These are phyloP conservation scores for Posidonia oceanica DNA, from an alignment of 116 monocot species.

Conservation along the genomic window DNA sequence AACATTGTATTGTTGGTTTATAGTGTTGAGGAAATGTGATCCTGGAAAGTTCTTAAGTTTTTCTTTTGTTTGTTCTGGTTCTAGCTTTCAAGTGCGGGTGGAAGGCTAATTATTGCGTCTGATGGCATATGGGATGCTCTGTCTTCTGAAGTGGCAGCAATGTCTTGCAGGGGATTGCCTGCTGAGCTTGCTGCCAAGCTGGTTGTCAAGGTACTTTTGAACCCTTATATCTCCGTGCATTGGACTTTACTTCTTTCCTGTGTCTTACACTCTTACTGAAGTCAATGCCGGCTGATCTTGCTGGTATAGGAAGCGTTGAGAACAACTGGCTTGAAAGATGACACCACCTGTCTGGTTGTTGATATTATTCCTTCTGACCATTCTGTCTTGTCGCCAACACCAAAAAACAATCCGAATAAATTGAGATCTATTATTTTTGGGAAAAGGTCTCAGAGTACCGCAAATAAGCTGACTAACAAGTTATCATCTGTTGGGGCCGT, in stretches of 20 bases:
- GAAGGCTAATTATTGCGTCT: slow-evolving; percentile 85
- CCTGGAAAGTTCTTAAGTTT: neutral
- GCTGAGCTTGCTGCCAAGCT: slow-evolving; percentile 82
- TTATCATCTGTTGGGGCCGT: slow-evolving; percentile 13
- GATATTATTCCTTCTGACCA: slow-evolving; percentile 67
- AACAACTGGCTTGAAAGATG: slow-evolving; percentile 91
- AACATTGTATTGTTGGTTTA: neutral
- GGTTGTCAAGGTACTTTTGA: slow-evolving; percentile 68
- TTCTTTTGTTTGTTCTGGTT: neutral
- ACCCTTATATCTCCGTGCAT: neutral
- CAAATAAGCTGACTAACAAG: slow-evolving; percentile 12
- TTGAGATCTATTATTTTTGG: slow-evolving; percentile 65
- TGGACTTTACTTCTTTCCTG: neutral
- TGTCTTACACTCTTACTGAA: neutral
- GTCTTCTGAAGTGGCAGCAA: slow-evolving; percentile 73
- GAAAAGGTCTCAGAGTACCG: slow-evolving; percentile 23
- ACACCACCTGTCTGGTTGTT: slow-evolving; percentile 93
- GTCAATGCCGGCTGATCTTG: neutral
- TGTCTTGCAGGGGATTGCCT: slow-evolving; percentile 75
- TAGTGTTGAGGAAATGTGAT: neutral
- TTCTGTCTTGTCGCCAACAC: slow-evolving; percentile 23
- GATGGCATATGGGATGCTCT: slow-evolving; percentile 99
- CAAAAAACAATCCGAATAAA: slow-evolving; percentile 58
- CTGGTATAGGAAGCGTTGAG: slow-evolving; percentile 74
- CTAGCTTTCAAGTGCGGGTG: slow-evolving; percentile 75